These are phyloP conservation scores for Stenocarpella maydis DNA, from an alignment of 2,329 filamentous ascomycete genomes.

Conservation along the genomic window DNA sequence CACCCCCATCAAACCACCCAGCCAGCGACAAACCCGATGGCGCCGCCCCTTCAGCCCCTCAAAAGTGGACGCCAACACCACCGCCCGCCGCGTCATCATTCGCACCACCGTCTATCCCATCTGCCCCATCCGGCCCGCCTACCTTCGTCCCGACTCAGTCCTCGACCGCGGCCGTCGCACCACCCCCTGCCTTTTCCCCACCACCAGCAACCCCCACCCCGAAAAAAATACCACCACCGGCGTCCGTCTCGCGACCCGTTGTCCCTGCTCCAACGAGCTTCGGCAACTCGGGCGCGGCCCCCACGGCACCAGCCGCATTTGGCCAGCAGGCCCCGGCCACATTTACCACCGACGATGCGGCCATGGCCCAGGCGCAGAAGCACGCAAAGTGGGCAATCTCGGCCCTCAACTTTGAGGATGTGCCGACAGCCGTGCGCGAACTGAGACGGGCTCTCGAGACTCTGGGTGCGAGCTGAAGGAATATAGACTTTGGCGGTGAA, in stretches of 20 bases:
- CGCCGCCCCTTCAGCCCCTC: slow-evolving; percentile 40
- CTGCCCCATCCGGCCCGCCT: slow-evolving; percentile 40
- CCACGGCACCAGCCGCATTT: slow-evolving; percentile 36
- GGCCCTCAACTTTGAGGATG: slow-evolving; percentile 95
- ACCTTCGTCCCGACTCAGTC: slow-evolving; percentile 41
- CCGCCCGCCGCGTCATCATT: slow-evolving; percentile 45
- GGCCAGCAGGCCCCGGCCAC: slow-evolving; percentile 35
- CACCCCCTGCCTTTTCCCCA: slow-evolving; percentile 38
- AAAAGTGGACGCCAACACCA: slow-evolving; percentile 38
- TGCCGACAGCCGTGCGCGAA: slow-evolving; percentile 87
- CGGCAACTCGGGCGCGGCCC: slow-evolving; percentile 12
- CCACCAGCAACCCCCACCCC: slow-evolving; percentile 38
- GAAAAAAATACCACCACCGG: slow-evolving; percentile 33
- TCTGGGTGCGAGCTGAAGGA: slow-evolving; percentile 63
- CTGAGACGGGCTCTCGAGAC: slow-evolving; percentile 76
- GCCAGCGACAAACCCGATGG: slow-evolving; percentile 38
- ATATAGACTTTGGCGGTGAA: not conserved
- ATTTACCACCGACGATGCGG: slow-evolving; percentile 65
- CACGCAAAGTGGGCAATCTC: slow-evolving; percentile 98
- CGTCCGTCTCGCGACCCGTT: slow-evolving; percentile 35
- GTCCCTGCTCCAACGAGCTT: slow-evolving; percentile 33
- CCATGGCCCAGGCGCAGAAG: slow-evolving; percentile 85
- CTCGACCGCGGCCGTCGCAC: slow-evolving; percentile 42
- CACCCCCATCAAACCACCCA: slow-evolving; percentile 43
- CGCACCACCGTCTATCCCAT: slow-evolving; percentile 41